These are phyloP conservation scores for Malus sieversii DNA, from an alignment of 306 rosid species.

Conservation along the genomic window DNA sequence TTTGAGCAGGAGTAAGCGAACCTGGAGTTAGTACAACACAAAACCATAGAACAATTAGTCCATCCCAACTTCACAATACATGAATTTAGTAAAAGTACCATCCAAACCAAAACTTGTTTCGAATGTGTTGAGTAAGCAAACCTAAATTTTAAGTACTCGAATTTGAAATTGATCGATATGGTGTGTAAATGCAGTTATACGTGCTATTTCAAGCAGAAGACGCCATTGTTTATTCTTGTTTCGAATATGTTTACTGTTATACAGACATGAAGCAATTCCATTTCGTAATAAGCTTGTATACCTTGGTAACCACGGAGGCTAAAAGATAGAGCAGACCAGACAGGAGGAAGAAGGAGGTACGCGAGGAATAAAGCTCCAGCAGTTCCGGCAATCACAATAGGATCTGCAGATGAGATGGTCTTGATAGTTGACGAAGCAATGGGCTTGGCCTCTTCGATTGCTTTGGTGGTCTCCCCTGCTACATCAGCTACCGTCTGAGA, in stretches of 20 bases:
- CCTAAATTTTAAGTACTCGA: not conserved
- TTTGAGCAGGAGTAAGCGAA: constrained; percentile 78
- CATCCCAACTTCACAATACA: not conserved
- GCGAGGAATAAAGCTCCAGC: constrained; percentile 69
- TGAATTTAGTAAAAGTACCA: not conserved
- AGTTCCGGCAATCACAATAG: constrained; percentile 57
- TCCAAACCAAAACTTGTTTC: not conserved
- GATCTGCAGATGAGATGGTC: constrained; percentile 69
- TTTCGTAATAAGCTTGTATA: constrained; percentile 18
- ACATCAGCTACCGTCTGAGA: constrained; percentile 75
- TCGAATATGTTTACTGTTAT: not conserved
- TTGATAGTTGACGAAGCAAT: constrained; percentile 72
- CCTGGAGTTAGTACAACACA: constrained; percentile 37
- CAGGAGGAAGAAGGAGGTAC: constrained; percentile 72
- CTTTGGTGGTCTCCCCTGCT: constrained; percentile 70
- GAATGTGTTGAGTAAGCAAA: no score
- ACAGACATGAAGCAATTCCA: constrained; percentile 3
- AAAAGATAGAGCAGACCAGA: constrained; percentile 67
- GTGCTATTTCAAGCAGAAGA: not conserved
- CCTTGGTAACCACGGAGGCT: constrained; percentile 89
- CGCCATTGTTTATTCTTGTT: not conserved
- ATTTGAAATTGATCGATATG: not conserved
- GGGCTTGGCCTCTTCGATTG: constrained; percentile 78
- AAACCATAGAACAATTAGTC: constrained; percentile 7
- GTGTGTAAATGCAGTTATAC: not conserved